phyloP scores from a whole-genome alignment of 768 basidiomycete genomes.

The Daedalea quercina region DNA sequence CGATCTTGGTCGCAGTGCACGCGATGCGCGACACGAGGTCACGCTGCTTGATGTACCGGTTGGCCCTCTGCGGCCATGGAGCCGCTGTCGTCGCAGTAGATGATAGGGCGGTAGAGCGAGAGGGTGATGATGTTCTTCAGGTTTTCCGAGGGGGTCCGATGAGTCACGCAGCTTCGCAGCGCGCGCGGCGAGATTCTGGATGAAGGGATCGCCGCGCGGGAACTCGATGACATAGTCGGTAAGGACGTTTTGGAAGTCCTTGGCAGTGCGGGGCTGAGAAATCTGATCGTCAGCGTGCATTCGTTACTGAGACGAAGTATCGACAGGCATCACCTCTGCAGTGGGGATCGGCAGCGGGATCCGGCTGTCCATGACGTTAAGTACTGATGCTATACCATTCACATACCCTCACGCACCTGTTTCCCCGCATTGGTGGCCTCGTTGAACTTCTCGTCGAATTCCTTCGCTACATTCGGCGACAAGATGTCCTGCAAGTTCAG shows the following conservation, averaged over 20 bases:
- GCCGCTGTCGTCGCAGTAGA: slow-evolving; percentile 15
- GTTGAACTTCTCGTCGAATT: too few species aligned
- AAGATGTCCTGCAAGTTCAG: too few species aligned
- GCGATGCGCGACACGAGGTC: slow-evolving; percentile 13
- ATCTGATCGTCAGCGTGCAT: neutral
- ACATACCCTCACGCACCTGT: too few species aligned
- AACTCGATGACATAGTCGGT: slow-evolving; percentile 5
- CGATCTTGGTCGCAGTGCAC: slow-evolving; percentile 18
- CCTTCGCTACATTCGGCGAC: too few species aligned
- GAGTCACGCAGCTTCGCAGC: slow-evolving; percentile 4
- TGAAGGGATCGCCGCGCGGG: slow-evolving; percentile 1
- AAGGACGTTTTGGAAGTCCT: neutral
- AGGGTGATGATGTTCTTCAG: slow-evolving; percentile 17
- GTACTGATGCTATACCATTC: too few species aligned
- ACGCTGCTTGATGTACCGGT: slow-evolving; percentile 5
- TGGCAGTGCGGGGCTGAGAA: neutral
- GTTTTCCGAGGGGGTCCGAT: slow-evolving; percentile 10
- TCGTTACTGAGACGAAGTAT: neutral
- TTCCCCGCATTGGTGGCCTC: too few species aligned
- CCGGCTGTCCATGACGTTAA: too few species aligned
- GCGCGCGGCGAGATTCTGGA: slow-evolving; percentile 5
- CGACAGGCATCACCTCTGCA: neutral
- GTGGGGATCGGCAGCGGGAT: too few species aligned
- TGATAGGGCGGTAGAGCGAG: slow-evolving; percentile 13
- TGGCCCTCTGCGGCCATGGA: slow-evolving; percentile 18